These are phyloP conservation scores for Globisporangium orthogonon DNA, from an alignment of 352 stramenopile species.

Conservation along the genomic window DNA sequence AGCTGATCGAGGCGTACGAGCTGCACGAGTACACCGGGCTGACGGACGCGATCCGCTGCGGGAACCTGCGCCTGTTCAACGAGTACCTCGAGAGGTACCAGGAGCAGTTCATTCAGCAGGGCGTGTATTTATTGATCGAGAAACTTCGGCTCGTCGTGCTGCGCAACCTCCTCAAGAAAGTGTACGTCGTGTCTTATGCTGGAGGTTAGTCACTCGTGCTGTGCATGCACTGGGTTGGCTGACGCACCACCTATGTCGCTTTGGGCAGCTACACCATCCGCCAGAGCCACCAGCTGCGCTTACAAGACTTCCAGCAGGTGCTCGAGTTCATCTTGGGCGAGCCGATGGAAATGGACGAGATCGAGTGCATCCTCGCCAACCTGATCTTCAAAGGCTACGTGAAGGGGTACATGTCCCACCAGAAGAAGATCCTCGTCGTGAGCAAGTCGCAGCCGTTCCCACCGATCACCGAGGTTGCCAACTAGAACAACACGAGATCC, in stretches of 20 bases:
- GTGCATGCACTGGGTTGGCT: neutral
- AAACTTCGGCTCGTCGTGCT: slow-evolving; percentile 94
- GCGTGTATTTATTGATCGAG: slow-evolving; percentile 95
- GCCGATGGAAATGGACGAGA: slow-evolving; percentile 92
- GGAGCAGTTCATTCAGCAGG: slow-evolving; percentile 86
- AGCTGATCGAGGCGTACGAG: slow-evolving; percentile 89
- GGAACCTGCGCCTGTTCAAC: slow-evolving; percentile 92
- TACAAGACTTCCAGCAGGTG: slow-evolving; percentile 86
- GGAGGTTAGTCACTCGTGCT: neutral
- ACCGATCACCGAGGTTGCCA: slow-evolving; percentile 69
- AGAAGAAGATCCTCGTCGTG: slow-evolving; percentile 94
- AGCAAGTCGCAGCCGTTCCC: slow-evolving; percentile 94
- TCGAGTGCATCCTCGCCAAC: slow-evolving; percentile 96
- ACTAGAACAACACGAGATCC: slow-evolving; percentile 18
- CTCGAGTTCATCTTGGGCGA: slow-evolving; percentile 83
- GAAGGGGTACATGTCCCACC: slow-evolving; percentile 96
- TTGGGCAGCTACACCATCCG: slow-evolving; percentile 66
- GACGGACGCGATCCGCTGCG: slow-evolving; percentile 86
- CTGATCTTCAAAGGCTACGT: slow-evolving; percentile 96
- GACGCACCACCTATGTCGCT: neutral
- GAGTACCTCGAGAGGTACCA: slow-evolving; percentile 89
- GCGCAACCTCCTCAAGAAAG: slow-evolving; percentile 95
- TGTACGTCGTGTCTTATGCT: slow-evolving; percentile 52
- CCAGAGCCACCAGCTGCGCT: slow-evolving; percentile 85
- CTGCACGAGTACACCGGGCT: slow-evolving; percentile 84